These are phyloP conservation scores for Clonostachys sp. DNA, from an alignment of 2,329 filamentous ascomycete genomes.

Conservation along the genomic window DNA sequence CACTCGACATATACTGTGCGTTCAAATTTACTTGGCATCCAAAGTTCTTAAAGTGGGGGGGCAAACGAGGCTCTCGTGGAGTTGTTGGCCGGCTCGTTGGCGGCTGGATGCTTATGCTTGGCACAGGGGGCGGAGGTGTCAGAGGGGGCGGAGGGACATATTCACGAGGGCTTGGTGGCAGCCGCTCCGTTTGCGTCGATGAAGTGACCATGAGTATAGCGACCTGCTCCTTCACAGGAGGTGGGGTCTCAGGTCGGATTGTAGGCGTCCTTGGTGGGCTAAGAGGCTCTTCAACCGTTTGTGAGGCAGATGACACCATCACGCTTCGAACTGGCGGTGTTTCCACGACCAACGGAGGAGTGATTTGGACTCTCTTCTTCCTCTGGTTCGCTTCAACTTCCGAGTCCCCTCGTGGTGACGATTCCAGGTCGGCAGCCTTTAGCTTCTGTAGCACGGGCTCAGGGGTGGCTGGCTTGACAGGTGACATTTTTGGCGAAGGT, in stretches of 20 bases:
- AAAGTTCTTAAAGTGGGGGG: constrained; percentile 79
- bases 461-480: constrained; percentile 32
- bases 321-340: constrained; percentile 17
- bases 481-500: constrained; percentile 57
- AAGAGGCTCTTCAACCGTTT: constrained; percentile 57
- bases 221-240: constrained; percentile 22
- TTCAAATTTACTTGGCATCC: constrained; percentile 66
- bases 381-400: constrained; percentile 72
- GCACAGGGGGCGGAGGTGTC: constrained; percentile 52
- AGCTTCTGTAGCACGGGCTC: constrained; percentile 32
- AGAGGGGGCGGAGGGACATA: constrained; percentile 9
- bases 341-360: constrained; percentile 44
- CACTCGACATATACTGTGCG: constrained; percentile 9
- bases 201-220: constrained; percentile 40
- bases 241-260: constrained; percentile 33
- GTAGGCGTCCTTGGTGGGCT: constrained; percentile 64
- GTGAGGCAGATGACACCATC: constrained; percentile 63
- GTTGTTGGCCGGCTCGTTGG: constrained; percentile 80
- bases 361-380: constrained; percentile 60
- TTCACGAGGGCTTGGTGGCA: neutral
- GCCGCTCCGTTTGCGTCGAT: constrained; percentile 56
- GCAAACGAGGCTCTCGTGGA: constrained; percentile 67
- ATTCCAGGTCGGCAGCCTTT: constrained; percentile 35
- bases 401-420: constrained; percentile 35
- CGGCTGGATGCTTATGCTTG: constrained; percentile 87